Conservation (phyloP, 768 basidiomycete genomes). For the Chalciporus piperatus region DNA sequence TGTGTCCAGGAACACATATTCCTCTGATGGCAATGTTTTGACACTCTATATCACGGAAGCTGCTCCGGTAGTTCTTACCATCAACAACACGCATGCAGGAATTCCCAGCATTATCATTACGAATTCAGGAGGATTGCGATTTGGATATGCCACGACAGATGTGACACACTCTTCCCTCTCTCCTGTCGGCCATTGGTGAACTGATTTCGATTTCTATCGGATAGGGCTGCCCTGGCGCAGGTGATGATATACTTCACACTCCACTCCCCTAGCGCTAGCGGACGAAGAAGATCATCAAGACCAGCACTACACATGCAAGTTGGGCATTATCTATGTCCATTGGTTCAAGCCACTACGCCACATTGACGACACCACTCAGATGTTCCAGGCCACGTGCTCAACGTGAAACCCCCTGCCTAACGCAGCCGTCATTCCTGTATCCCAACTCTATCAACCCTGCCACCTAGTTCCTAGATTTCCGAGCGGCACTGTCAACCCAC, state of each 20-base stretch:
- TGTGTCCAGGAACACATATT: conserved; percentile 51
- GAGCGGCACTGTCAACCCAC: too few species aligned
- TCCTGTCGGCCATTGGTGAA: neutral
- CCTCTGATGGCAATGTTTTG: conserved; percentile 58
- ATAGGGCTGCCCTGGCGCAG: conserved; percentile 68
- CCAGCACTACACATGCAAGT: too few species aligned
- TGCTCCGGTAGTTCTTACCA: conserved; percentile 51
- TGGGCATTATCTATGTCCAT: too few species aligned
- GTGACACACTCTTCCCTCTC: conserved; percentile 34
- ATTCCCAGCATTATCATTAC: conserved; percentile 64
- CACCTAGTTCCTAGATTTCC: too few species aligned
- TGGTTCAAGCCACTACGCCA: too few species aligned
- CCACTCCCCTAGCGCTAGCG: conserved; percentile 64
- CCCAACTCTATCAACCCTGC: too few species aligned
- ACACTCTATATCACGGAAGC: conserved; percentile 55
- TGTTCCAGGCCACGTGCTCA: too few species aligned
- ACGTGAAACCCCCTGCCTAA: too few species aligned
- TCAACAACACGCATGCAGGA: conserved; percentile 60
- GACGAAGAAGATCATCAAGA: too few species aligned
- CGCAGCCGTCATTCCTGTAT: too few species aligned
- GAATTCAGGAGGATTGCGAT: conserved; percentile 65
- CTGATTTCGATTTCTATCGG: neutral
- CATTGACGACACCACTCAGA: too few species aligned
- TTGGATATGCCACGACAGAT: conserved; percentile 75
- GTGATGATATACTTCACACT: conserved; percentile 68